Conservation (phyloP, 2,329 filamentous ascomycete species). For the Aspergillus pseudonomiae region DNA sequence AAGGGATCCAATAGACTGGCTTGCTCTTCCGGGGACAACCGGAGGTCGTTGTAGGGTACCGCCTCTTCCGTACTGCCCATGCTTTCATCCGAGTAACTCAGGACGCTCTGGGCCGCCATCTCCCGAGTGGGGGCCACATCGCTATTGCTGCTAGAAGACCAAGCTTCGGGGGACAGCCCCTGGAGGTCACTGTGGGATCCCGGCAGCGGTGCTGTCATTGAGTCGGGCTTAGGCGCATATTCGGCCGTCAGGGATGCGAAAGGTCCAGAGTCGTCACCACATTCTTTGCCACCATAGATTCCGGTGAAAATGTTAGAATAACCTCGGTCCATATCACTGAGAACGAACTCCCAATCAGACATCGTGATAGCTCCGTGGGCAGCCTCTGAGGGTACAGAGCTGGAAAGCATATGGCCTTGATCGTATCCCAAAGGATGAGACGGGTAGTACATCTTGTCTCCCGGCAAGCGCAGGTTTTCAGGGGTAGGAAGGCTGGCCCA, state of each 20-base stretch:
- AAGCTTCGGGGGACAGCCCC: slow-evolving; percentile 41
- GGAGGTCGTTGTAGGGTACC: slow-evolving; percentile 26
- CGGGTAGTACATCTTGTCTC: slow-evolving; percentile 34
- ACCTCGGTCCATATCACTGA: slow-evolving; percentile 78
- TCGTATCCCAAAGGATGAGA: slow-evolving; percentile 53
- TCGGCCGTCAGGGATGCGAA: slow-evolving; percentile 39
- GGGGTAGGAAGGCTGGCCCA: slow-evolving; percentile 31
- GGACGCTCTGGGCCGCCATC: slow-evolving; percentile 54
- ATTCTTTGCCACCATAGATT: slow-evolving; percentile 50
- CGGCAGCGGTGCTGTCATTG: slow-evolving; percentile 20
- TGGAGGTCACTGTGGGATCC: slow-evolving; percentile 33
- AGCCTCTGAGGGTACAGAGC: slow-evolving; percentile 47
- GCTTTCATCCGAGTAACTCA: slow-evolving; percentile 64
- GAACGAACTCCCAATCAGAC: slow-evolving; percentile 79
- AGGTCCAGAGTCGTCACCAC: slow-evolving; percentile 38
- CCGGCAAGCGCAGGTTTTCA: slow-evolving; percentile 24
- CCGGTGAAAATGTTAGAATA: slow-evolving; percentile 73
- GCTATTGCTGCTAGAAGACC: slow-evolving; percentile 44
- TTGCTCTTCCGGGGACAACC: slow-evolving; percentile 32
- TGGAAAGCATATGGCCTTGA: slow-evolving; percentile 36
- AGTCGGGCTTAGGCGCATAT: slow-evolving; percentile 32
- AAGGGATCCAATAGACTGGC: slow-evolving; percentile 38
- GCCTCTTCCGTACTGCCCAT: slow-evolving; percentile 57
- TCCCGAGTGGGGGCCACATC: slow-evolving; percentile 36
- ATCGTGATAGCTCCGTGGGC: slow-evolving; percentile 54